Evolutionary conservation across 148 eudicot genomes (phyloP).

Genomic region (Chenopodium berlandieri): DNA sequence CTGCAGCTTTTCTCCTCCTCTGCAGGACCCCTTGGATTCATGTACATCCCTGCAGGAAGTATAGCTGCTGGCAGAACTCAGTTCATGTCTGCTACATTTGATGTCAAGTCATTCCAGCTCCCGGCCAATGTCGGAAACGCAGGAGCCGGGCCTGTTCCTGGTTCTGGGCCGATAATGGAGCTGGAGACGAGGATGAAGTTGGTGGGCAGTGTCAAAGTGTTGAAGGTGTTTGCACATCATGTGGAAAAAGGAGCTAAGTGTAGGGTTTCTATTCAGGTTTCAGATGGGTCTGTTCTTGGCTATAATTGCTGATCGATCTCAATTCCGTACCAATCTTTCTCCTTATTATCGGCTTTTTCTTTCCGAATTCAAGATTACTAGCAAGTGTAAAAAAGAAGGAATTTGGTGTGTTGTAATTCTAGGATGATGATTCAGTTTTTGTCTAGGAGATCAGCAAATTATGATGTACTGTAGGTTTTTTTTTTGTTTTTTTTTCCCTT

Average conservation of each 20-base stretch:
- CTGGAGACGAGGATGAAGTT: slow-evolving; percentile 75
- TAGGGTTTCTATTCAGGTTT: slow-evolving; percentile 55
- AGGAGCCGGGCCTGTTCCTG: slow-evolving; percentile 21
- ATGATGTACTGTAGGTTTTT: not conserved
- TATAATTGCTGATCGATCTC: slow-evolving; percentile 50
- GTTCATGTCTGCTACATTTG: slow-evolving; percentile 74
- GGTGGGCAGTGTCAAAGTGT: slow-evolving; percentile 79
- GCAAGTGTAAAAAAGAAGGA: slow-evolving; percentile 23
- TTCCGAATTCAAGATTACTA: slow-evolving; percentile 9
- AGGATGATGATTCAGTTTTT: not conserved
- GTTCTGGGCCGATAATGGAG: slow-evolving; percentile 50
- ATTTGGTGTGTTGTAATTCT: slow-evolving; percentile 7
- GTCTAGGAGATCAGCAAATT: too few relatives aligned
- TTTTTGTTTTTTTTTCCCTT: not conserved
- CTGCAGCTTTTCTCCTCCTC: slow-evolving; percentile 63
- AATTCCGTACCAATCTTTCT: not conserved
- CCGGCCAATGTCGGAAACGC: slow-evolving; percentile 31
- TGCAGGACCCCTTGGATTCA: slow-evolving; percentile 49
- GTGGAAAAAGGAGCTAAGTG: slow-evolving; percentile 62
- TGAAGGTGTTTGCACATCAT: slow-evolving; percentile 68
- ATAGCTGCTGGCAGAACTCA: slow-evolving; percentile 66
- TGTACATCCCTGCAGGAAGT: slow-evolving; percentile 79
- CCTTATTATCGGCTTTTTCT: not conserved
- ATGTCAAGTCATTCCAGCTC: slow-evolving; percentile 53
- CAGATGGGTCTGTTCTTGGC: slow-evolving; percentile 67